A percentile compares a stretch with the other conserved stretches of the same genome.
phyloP scores from a whole-genome alignment of 768 basidiomycete genomes.

The Calocybe gangraenosa region DNA sequence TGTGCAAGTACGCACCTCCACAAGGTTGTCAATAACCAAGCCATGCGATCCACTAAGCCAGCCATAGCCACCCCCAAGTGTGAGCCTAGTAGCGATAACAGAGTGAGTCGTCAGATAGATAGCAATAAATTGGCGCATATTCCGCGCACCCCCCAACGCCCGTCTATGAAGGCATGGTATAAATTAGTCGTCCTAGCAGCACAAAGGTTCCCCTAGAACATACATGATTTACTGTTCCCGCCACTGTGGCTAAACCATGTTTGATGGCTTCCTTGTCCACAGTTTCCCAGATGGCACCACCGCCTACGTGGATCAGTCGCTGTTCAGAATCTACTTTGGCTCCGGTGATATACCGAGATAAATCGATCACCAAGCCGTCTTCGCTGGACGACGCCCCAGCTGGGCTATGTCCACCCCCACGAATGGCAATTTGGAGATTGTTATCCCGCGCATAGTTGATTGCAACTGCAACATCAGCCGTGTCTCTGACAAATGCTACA shows the following conservation, averaged over 20 bases:
- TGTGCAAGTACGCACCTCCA: constrained; percentile 22
- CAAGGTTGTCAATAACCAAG: constrained; percentile 45
- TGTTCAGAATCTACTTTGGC: constrained; percentile 27
- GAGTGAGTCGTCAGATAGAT: too few relatives aligned
- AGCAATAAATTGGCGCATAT: not conserved
- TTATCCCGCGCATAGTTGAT: constrained; percentile 5
- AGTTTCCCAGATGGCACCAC: constrained; percentile 33
- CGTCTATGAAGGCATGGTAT: constrained; percentile 26
- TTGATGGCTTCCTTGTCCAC: constrained; percentile 33
- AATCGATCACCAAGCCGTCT: constrained; percentile 36
- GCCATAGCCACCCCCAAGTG: constrained; percentile 56
- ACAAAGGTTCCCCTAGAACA: constrained; percentile 10
- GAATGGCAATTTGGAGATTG: constrained; percentile 26
- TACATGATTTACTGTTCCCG: constrained; percentile 43
- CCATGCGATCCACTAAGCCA: constrained; percentile 44
- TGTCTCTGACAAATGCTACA: constrained; percentile 11
- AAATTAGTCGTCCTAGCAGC: not conserved
- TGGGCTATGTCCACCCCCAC: constrained; percentile 33
- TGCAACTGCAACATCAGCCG: constrained; percentile 3
- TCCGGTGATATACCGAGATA: constrained; percentile 18
- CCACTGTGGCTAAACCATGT: constrained; percentile 37
- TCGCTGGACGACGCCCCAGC: constrained; percentile 30
- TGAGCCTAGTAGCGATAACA: constrained; percentile 33
- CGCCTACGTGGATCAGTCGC: constrained; percentile 30
- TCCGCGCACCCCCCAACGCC: constrained; percentile 44